Base-by-base conservation (phyloP, 495 filamentous ascomycete species). In the Daldinia childiae region DNA sequence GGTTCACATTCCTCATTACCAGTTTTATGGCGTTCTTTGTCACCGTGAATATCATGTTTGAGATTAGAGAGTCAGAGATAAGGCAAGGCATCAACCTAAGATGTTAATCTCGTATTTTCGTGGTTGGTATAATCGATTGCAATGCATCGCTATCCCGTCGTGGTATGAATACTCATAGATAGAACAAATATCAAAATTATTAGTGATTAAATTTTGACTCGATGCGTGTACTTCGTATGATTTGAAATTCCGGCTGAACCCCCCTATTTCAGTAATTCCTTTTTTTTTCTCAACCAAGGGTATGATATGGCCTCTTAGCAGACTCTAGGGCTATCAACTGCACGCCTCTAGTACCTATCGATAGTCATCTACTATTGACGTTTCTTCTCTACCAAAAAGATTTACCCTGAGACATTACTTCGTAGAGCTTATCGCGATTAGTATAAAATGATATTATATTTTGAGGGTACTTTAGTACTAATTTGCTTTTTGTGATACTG, bases 1-100 rank as follows among this genome's bases (percentile, higher is more conserved):
- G 92, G n/a, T 69, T 93, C 9, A 82, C 85, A 3, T 98, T 97
- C 75, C 77, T 98, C 55, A 76, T 86, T 4, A 82, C 84, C 0
- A 91, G 93, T 19, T 94, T 90, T 72, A 79, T 73, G 27, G 86
- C 86, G 43, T 75, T 98, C 12, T 99, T 97, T 76, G 89, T 94
- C 3, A 95, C 92, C 15, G 88, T 90, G 17, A 94, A 98, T 83
- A 82, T 97, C 66, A 99, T 98, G 95, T 97, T 98, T 84, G 96
- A 99, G 85, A 86, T 95, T 52, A 82, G 95, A 56, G 91, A 98
- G 81, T 85, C 84, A 69, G 95, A 99, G 84, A 82, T 86, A 74
- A 86, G 95, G 59, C 87, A 85, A 50, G 95, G 95, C 1, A 92
- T 98, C 63, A 85, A 90, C 67, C 68, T 98, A 81, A 98, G 93